Percentiles rank a stretch among this genome's conserved stretches.
Conservation (phyloP, 2,329 filamentous ascomycete genomes). For the Alternaria triticina region DNA sequence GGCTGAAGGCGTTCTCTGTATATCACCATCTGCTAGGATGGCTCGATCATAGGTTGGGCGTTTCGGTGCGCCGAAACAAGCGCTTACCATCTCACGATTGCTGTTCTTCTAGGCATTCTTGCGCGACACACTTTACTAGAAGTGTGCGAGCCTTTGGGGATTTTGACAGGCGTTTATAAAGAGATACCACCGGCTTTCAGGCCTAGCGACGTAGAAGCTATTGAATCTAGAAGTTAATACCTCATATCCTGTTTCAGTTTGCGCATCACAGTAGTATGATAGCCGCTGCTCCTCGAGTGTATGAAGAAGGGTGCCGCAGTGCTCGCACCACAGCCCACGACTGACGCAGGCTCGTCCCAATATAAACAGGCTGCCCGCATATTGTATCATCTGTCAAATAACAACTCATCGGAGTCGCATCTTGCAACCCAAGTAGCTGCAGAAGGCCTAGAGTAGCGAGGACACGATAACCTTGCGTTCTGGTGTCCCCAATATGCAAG, state of each 20-base stretch:
- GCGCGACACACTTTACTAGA: conserved; percentile 40
- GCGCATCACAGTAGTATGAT: not conserved
- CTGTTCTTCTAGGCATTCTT: conserved; percentile 22
- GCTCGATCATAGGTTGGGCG: conserved; percentile 26
- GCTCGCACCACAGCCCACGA: conserved; percentile 11
- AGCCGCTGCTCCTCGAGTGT: not conserved
- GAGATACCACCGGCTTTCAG: conserved; percentile 37
- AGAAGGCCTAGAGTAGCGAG: conserved; percentile 21
- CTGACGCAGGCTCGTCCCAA: conserved; percentile 22
- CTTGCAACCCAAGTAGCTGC: conserved; percentile 15
- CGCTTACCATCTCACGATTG: conserved; percentile 19
- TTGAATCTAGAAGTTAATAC: conserved; percentile 10
- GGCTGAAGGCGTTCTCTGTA: conserved; percentile 38
- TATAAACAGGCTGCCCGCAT: conserved; percentile 12
- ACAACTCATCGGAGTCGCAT: conserved; percentile 20
- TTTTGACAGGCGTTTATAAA: conserved; percentile 26
- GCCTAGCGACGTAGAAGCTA: conserved; percentile 28
- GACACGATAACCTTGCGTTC: conserved; percentile 24
- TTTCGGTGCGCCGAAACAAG: conserved; percentile 21
- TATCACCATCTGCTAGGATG: conserved; percentile 25
- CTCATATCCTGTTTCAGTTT: not conserved
- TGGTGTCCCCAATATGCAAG: conserved; percentile 13
- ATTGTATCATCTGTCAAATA: conserved; percentile 25
- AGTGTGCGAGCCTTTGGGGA: conserved; percentile 29
- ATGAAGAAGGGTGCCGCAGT: conserved; percentile 1